Evolutionary conservation across 1,284 basidiomycete species (phyloP), one percentile per base, ranked within the genome.

Genomic region (Pisolithus thermaeus): DNA sequence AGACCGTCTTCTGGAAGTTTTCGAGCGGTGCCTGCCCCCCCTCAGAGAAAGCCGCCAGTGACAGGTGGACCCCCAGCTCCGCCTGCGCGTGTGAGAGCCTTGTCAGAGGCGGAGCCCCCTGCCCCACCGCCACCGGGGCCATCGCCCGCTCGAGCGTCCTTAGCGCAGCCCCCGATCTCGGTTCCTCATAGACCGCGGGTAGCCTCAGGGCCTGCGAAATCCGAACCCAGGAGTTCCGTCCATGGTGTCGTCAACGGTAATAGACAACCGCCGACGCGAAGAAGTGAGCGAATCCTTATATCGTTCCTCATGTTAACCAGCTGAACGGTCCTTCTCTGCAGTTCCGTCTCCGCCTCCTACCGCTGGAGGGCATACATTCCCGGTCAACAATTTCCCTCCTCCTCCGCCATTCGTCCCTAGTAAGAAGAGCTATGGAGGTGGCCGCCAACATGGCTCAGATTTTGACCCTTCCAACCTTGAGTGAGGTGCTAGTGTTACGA

Each of bases 331-430:
- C 56, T 58, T 53, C 4, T 53, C 4, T 53, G 14, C 32, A 90
- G 88, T 90, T 52, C 84, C 86, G 37, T 81, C 85, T 4, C 89
- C 88, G 32, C 87, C 88, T 23, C 80, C 86, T 1, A 80, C 75
- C 52, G 78, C 77, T 44, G 87, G 87, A 16, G 63, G 74, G 25
- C 84, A 89, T 61, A 81, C 74, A 20, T 91, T 90, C 61, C 85
- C 86, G 12, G 77, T 81, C 16, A 70, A 73, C 20, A 85, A 83
- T 47, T 90, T 91, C 64, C 89, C 88, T 12, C 80, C 82, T 14
- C 88, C 88, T n/a, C 79, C 87, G 42, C 71, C 73, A 28, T 90
- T 89, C 65, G 65, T 64, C 36, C 62, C 66, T 16, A 70, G 63
- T 32, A 57, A 64, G 25, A 84, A 74, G 60, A 72, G 71, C 40